Evolutionary conservation across 2,329 filamentous ascomycete genomes (phyloP).

Genomic region (Clonostachys rosea): DNA sequence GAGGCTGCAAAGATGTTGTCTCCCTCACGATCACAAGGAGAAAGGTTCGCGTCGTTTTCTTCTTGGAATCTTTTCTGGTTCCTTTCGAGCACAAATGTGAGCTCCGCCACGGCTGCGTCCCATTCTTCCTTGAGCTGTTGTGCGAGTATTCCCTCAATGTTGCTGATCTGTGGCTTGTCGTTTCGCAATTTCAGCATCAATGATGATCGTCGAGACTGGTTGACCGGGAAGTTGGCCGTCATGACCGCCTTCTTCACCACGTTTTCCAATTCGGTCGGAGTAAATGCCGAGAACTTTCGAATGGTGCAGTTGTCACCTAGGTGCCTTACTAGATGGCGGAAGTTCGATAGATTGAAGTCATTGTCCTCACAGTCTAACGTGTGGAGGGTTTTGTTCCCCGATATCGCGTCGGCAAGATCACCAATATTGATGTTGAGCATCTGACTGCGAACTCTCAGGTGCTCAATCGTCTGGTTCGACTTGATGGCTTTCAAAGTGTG

Average conservation of each 20-base stretch:
- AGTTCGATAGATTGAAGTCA: conserved; percentile 46
- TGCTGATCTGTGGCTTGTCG: conserved; percentile 12
- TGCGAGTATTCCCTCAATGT: conserved; percentile 9
- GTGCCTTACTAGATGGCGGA: conserved; percentile 39
- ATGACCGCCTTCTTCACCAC: conserved; percentile 25
- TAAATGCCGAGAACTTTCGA: conserved; percentile 36
- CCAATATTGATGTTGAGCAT: conserved; percentile 49
- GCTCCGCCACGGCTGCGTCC: conserved; percentile 24
- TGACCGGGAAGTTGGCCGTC: conserved; percentile 13
- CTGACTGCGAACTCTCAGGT: conserved; percentile 52
- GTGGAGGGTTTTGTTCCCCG: conserved; percentile 39
- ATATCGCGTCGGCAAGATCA: conserved; percentile 43
- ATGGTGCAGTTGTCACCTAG: conserved; percentile 35
- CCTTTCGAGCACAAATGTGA: conserved; percentile 25
- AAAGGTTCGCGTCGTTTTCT: conserved; percentile 6
- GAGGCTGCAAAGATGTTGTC: conserved; percentile 20
- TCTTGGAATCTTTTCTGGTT: conserved; percentile 18
- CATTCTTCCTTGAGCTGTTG: conserved; percentile 32
- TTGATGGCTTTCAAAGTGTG: conserved; percentile 41
- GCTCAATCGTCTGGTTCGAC: conserved; percentile 36
- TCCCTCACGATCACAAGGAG: conserved; percentile 7
- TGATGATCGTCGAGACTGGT: conserved; percentile 19
- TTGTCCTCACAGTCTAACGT: conserved; percentile 52
- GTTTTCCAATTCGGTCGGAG: conserved; percentile 24
- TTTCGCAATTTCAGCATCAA: conserved; percentile 24